Base-by-base conservation (phyloP, 2,329 filamentous ascomycete species). In the Monosporascus sp. region DNA sequence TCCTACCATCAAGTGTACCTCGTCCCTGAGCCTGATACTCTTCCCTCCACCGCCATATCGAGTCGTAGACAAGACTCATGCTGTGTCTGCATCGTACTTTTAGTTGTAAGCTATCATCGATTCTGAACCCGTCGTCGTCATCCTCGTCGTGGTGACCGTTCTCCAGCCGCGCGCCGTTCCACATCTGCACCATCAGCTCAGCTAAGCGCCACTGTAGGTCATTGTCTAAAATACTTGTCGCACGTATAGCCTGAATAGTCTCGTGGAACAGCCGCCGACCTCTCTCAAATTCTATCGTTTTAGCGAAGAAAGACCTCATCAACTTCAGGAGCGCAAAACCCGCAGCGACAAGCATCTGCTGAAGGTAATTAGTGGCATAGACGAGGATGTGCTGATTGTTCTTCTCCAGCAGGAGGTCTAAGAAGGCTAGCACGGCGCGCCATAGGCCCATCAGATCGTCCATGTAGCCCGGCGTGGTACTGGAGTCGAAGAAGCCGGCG, bases 161-260 rank as follows among this genome's bases (percentile, higher is more conserved):
- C 37, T 82, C 79, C 9, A 81, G 69, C 11, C 80, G 75, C n/a
- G 80, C 79, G 2, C 82, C 86, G 61, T 90, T 89, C 88, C 88
- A 94, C 69, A 94, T 87, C 71, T 93, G 89, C 6, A 89, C 88
- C 77, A 93, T 87, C n/a, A 94, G 80, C 72, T 93, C 89, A 2
- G 88, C 88, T 55, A 93, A 76, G 35, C 89, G 82, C 77, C 88
- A 89, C 51, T 89, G 84, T 11, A 94, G 77, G 64, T 94, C 89
- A 63, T 93, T 93, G 55, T 85, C 81, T 44, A 85, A 81, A 18
- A 92, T 85, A 58, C 87, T 90, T 47, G 89, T 88, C 49, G 81
- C 79, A 37, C 89, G 80, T 48, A 93, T 84, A 5, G 84, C 83
- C 45, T 79, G 77, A 50, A 93, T 85, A 1, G 88, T 87, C 45